Evolutionary conservation across 2,329 filamentous ascomycete genomes (phyloP).

Genomic region (Gyromitra esculenta): DNA sequence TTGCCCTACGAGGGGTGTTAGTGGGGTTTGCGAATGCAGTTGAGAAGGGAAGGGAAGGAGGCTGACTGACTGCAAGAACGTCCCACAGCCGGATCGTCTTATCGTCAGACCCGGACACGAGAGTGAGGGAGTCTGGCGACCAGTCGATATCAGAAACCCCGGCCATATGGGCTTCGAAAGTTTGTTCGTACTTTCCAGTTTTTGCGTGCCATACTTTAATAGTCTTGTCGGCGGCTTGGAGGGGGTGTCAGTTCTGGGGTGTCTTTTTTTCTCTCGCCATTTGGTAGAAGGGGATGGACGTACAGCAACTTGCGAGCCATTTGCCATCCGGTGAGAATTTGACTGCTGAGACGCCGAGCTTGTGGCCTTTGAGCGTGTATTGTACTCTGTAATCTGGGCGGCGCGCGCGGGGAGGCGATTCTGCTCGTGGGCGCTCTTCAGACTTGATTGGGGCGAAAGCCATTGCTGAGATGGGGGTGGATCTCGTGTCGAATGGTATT

Average conservation of each 20-base stretch:
- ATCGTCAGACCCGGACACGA: slow-evolving; percentile 94
- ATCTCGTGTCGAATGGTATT: slow-evolving; percentile 13
- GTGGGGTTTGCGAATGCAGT: not conserved
- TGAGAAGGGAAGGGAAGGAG: not conserved
- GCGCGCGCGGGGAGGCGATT: slow-evolving; percentile 54
- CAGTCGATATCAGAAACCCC: slow-evolving; percentile 94
- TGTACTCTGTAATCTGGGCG: slow-evolving; percentile 74
- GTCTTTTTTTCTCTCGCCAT: slow-evolving; percentile 45
- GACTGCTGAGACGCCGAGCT: slow-evolving; percentile 80
- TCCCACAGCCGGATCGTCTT: slow-evolving; percentile 97
- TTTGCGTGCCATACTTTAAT: slow-evolving; percentile 88
- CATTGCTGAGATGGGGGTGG: slow-evolving; percentile 27
- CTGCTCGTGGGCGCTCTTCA: slow-evolving; percentile 20
- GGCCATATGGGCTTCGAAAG: slow-evolving; percentile 90
- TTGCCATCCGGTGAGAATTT: slow-evolving; percentile 90
- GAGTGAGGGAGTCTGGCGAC: slow-evolving; percentile 85
- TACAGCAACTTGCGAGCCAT: slow-evolving; percentile 86
- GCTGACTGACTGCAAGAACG: slow-evolving; percentile 63
- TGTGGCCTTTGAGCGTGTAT: slow-evolving; percentile 79
- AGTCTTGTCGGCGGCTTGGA: slow-evolving; percentile 79
- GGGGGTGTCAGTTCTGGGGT: slow-evolving; percentile 4
- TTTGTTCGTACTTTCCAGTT: slow-evolving; percentile 83
- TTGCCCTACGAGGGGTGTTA: slow-evolving; percentile 50
- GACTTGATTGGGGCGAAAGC: slow-evolving; percentile 5
- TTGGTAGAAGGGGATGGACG: slow-evolving; percentile 51